Percentiles rank a stretch among this genome's conserved stretches.
These are phyloP conservation scores for Lipomyces oligophaga DNA, from an alignment of 805 yeast species.

Conservation along the genomic window DNA sequence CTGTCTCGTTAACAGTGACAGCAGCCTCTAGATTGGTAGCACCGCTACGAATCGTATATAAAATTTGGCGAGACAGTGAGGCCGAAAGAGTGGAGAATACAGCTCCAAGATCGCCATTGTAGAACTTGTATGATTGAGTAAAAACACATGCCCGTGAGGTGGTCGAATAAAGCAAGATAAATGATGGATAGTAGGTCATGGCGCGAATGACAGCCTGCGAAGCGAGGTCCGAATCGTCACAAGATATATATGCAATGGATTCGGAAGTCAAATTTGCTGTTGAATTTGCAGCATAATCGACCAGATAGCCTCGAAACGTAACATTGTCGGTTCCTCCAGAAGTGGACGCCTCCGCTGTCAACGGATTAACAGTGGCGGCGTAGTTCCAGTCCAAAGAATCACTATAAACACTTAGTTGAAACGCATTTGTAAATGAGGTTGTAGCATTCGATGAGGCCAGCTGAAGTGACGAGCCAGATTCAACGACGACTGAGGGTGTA, in stretches of 20 bases:
- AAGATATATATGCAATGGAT: slow-evolving; percentile 25
- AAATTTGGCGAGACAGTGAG: slow-evolving; percentile 6
- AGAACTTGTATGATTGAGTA: slow-evolving; percentile 9
- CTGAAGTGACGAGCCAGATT: slow-evolving; percentile 7
- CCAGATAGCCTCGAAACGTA: slow-evolving; percentile 16
- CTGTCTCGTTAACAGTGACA: slow-evolving; percentile 14
- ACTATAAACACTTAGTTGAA: slow-evolving; percentile 7
- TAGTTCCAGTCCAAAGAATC: slow-evolving; percentile 3
- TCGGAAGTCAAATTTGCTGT: slow-evolving; percentile 5
- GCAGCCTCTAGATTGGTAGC: slow-evolving; percentile 4
- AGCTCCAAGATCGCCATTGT: slow-evolving; percentile 20
- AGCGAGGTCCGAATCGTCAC: slow-evolving; percentile 18
- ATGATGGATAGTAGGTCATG: slow-evolving; percentile 7
- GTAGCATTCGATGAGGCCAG: slow-evolving; percentile 13
- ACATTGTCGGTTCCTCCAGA: too few species aligned
- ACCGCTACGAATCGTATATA: slow-evolving; percentile 4
- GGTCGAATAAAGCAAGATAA: slow-evolving; percentile 20
- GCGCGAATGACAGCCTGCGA: slow-evolving; percentile 18
- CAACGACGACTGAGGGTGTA: slow-evolving; percentile 1
- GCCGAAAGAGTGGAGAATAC: slow-evolving; percentile 21
- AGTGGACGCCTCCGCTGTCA: slow-evolving; percentile 25
- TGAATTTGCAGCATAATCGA: slow-evolving; percentile 17
- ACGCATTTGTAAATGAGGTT: slow-evolving; percentile 7
- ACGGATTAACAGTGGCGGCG: slow-evolving; percentile 13
- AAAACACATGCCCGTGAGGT: slow-evolving; percentile 13